Base-by-base conservation (phyloP, 139 green algal genomes). In the Micromonas pusilla region DNA sequence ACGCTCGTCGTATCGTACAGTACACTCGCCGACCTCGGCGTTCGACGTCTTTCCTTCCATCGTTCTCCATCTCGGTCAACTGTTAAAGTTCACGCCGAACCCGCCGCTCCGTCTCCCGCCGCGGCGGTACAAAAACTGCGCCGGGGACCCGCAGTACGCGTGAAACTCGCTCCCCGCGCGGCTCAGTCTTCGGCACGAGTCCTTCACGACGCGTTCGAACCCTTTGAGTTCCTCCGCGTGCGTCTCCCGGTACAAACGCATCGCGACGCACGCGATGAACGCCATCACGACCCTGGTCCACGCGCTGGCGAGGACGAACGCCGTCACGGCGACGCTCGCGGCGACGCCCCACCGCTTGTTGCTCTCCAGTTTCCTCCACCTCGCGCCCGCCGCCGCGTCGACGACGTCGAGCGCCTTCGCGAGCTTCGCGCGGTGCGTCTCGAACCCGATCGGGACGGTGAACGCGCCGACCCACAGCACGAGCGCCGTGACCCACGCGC, bases 191-290 rank as follows among this genome's bases (percentile, higher is more conserved):
- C 65, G n/a, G 3, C 4, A 38, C 4, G 65, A 25, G 65, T 33
- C 33, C 38, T 33, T 32, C 28, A 72, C 30, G 65, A 72, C 33
- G 65, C 33, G 32, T 33, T 72, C 28, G 13, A 72, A 45, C 3
- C 26, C 65, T 23, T 37, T 26, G 4, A 72, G n/a, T 16, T 72
- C 28, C 28, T 39, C 3, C 3, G 33, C 28, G 13, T 72, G 65
- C 65, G 65, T 72, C 30, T 72, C 65, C 3, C 38, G 37, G 32
- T 62, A 63, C 23, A 75, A 38, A 1, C 68, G 26, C n/a, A 63
- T 39, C 23, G 37, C 37, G 16, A 75, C 68, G 20, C 60, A 23
- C 37, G 68, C 68, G n/a, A 75, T 34, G 53, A 75, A 75, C 13
- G 25, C 31, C 20, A 62, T 3, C 1, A 30, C 34, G 23, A 75